Percentiles rank a stretch among this genome's conserved stretches.
These are phyloP conservation scores for Emergomyces africanus DNA, from an alignment of 2,329 filamentous ascomycete genomes.

Conservation along the genomic window DNA sequence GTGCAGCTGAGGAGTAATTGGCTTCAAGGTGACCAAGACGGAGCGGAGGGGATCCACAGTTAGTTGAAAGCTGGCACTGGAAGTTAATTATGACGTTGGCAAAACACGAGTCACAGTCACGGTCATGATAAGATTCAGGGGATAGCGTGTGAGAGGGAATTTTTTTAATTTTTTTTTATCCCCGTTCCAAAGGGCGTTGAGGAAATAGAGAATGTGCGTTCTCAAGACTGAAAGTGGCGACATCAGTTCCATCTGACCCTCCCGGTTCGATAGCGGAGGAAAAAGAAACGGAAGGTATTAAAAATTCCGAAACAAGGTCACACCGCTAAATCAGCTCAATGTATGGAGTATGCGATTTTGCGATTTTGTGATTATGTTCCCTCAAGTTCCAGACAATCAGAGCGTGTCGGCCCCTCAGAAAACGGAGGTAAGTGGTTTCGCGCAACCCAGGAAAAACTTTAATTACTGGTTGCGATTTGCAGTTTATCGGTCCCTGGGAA, in stretches of 20 bases:
- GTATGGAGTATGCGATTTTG: too few species aligned
- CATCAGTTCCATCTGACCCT: neutral
- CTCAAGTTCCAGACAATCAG: neutral
- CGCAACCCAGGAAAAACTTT: neutral
- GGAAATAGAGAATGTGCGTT: neutral
- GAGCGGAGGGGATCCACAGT: neutral
- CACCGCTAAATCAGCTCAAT: slow-evolving; percentile 2
- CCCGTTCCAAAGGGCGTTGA: neutral
- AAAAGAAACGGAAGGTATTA: neutral
- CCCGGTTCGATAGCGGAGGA: neutral
- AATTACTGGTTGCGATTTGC: neutral
- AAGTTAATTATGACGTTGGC: neutral
- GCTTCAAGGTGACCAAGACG: neutral
- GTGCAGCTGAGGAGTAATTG: neutral
- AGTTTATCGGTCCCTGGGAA: neutral
- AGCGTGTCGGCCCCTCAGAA: neutral
- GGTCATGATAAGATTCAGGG: neutral
- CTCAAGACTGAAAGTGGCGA: neutral
- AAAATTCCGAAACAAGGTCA: neutral
- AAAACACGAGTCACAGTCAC: neutral
- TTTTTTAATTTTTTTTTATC: neutral
- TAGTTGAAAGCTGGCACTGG: neutral
- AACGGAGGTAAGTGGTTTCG: neutral
- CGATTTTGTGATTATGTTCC: neutral
- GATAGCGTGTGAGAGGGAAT: neutral